Base-by-base conservation (phyloP, 139 green algal genomes). In the Pleodorina starrii region DNA sequence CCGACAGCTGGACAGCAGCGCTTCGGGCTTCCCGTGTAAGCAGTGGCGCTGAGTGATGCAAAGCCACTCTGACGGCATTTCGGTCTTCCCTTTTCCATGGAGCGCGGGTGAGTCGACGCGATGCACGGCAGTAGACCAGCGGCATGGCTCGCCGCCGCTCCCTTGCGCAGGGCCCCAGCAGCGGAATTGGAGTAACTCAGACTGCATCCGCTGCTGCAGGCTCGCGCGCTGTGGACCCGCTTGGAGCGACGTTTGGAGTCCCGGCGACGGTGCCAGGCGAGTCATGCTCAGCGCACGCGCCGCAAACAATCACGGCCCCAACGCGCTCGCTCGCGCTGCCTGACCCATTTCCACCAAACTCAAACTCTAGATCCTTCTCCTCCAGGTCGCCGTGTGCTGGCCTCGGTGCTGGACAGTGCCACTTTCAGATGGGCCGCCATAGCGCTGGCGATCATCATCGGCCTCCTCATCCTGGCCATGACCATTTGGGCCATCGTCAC, bases 401-500 rank as follows among this genome's bases (percentile, higher is more conserved):
- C 11, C 42, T 80, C 72, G 23, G 74, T 82, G 38, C 32, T 88
- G 17, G 82, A 71, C 44, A 79, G 50, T 14, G 17, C 5, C 12
- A 76, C 82, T 0, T 54, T 88, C 35, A 51, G 19, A n/a, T 88
- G 82, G 82, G 82, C 73, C 21, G 38, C 79, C 5, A 79, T 88
- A 35, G 63, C 46, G 27, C 12, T 88, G 25, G 14, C 14, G 16
- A n/a, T 71, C 29, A 63, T 88, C 19, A 57, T 88, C n/a, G 82
- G 82, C 19, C 32, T 79, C 1, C 6, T 44, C 32, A 4, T 88
- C 12, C 2, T 88, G 5, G 82, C 82, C 21, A 5, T 78, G 1
- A n/a, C 69, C 44, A 79, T 88, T 7, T 88, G 82, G 82, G 82
- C 82, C 32, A 68, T 88, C 32, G 44, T 79, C 0, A 80, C 82